phyloP scores from a whole-genome alignment of 495 filamentous ascomycete species.

The Lasiosphaeria ovina region DNA sequence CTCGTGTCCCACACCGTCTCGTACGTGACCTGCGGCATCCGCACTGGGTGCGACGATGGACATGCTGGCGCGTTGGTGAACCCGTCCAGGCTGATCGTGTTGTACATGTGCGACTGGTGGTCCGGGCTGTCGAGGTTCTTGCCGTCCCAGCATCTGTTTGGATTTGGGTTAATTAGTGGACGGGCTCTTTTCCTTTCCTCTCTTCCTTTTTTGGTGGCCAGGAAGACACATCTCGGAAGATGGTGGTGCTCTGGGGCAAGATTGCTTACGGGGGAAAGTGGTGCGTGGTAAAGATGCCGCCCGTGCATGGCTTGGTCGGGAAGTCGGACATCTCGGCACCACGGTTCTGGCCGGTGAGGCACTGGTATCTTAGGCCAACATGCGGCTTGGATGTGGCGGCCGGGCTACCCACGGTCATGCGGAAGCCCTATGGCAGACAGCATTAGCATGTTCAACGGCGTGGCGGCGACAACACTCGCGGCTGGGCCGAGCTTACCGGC shows the following conservation, averaged over 20 bases:
- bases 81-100: conserved; percentile 34
- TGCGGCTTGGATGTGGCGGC: conserved; percentile 30
- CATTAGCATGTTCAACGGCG: not conserved
- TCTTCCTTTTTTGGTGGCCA: too few relatives aligned
- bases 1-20: conserved; percentile 51
- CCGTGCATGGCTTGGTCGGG: conserved; percentile 43
- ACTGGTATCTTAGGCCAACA: conserved; percentile 46
- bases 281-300: conserved; percentile 48
- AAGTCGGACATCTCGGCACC: conserved; percentile 42
- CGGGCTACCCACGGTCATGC: conserved; percentile 51
- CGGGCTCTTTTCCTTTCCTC: too few relatives aligned
- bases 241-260: not conserved
- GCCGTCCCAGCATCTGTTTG: conserved; percentile 52
- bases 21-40: conserved; percentile 47
- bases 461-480: not conserved
- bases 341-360: conserved; percentile 36
- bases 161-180: not conserved
- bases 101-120: conserved; percentile 53
- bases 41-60: conserved; percentile 47
- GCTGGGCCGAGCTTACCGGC: conserved; percentile 29
- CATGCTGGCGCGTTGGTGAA: conserved; percentile 40
- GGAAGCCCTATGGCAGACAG: conserved; percentile 42
- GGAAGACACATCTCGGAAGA: too few relatives aligned
- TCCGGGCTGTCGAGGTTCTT: conserved; percentile 55
- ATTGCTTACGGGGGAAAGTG: conserved; percentile 44